Percentiles rank a stretch among this genome's conserved stretches.
Conservation (phyloP, 495 filamentous ascomycete genomes). For the Tuber umbilicatum region DNA sequence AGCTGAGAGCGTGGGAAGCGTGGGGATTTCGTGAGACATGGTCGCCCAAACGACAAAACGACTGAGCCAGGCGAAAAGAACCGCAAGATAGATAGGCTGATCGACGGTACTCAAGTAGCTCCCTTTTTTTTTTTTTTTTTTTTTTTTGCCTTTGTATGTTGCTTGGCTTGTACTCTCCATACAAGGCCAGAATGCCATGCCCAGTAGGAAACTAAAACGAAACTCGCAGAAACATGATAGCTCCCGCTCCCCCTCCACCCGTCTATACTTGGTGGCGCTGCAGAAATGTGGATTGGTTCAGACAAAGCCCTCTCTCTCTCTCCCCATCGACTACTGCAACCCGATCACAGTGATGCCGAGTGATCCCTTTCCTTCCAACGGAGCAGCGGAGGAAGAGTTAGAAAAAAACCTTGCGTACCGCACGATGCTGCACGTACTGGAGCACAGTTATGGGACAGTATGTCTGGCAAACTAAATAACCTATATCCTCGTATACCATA, state of each 20-base stretch:
- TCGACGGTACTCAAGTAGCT: not conserved
- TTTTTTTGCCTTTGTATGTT: not conserved
- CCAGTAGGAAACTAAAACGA: not conserved
- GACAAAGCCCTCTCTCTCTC: not conserved
- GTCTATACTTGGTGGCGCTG: not conserved
- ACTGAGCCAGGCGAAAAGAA: not conserved
- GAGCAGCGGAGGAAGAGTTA: not conserved
- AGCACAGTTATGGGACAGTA: not conserved
- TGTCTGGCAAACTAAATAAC: not conserved
- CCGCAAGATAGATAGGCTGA: not conserved
- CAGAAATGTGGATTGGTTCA: not conserved
- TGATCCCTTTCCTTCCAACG: not conserved
- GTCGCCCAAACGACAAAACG: not conserved
- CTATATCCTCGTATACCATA: not conserved
- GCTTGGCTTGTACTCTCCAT: not conserved
- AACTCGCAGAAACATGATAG: not conserved
- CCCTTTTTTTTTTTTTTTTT: not conserved
- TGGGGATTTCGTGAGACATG: not conserved
- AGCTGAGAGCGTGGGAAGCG: not conserved
- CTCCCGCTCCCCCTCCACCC: not conserved
- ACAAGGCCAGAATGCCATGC: not conserved
- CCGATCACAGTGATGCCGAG: not conserved
- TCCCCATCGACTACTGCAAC: not conserved
- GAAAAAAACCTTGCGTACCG: not conserved
- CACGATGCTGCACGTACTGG: not conserved